Conservation (phyloP, 2,329 filamentous ascomycete species). For the Hypoxylon sp. region DNA sequence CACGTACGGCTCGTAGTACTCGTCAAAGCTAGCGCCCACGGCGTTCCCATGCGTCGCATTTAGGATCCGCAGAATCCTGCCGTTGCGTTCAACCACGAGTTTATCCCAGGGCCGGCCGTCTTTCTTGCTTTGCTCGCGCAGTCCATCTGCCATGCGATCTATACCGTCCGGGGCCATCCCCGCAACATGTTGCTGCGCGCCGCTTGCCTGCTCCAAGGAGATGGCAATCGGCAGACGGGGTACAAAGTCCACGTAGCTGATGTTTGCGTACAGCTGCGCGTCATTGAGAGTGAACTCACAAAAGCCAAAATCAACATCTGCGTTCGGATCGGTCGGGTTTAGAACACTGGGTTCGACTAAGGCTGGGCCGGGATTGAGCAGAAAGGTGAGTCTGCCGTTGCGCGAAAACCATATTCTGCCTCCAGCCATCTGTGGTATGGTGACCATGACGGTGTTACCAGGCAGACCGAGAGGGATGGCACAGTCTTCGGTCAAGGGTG, state of each 20-base stretch:
- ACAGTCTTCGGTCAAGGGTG: conserved; percentile 68
- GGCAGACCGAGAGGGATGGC: conserved; percentile 72
- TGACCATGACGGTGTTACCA: conserved; percentile 67
- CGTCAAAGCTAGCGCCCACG: conserved; percentile 61
- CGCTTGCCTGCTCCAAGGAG: conserved; percentile 61
- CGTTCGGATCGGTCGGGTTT: conserved; percentile 71
- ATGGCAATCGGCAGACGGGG: conserved; percentile 68
- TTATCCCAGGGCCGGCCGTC: conserved; percentile 75
- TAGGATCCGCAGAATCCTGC: conserved; percentile 58
- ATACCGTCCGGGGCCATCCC: conserved; percentile 73
- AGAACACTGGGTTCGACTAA: conserved; percentile 78
- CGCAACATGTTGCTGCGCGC: conserved; percentile 65
- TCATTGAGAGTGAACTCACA: conserved; percentile 74
- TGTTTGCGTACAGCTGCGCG: conserved; percentile 73
- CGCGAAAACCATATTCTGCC: conserved; percentile 76
- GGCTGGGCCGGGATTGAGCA: conserved; percentile 75
- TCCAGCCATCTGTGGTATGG: conserved; percentile 75
- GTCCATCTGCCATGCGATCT: conserved; percentile 65
- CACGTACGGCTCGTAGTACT: conserved; percentile 62
- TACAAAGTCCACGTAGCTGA: conserved; percentile 78
- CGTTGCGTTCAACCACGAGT: conserved; percentile 60
- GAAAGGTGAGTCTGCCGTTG: conserved; percentile 69
- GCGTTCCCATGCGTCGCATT: conserved; percentile 62
- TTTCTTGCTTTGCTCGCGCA: conserved; percentile 67
- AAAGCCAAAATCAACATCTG: conserved; percentile 68